phyloP scores from a whole-genome alignment of 176 grass and related monocot species.

The Triticum dicoccoides region DNA sequence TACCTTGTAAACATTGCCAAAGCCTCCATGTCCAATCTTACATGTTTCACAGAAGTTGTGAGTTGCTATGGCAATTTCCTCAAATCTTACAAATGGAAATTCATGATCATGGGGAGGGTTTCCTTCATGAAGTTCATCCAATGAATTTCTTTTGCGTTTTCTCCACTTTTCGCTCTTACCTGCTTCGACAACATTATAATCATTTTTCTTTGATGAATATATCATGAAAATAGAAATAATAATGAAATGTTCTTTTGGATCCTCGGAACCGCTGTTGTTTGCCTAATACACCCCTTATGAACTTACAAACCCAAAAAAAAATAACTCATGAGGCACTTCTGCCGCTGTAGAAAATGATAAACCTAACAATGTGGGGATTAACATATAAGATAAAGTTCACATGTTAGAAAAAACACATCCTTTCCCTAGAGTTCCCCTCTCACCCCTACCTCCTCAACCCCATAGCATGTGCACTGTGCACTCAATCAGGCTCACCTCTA shows the following conservation, averaged over 20 bases:
- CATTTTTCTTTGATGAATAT: not conserved
- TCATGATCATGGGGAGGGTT: not conserved
- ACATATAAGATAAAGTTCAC: no score
- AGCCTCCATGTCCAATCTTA: not conserved
- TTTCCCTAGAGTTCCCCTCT: no score
- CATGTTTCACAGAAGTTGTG: not conserved
- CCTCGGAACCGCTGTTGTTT: not conserved
- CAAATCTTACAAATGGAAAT: not conserved
- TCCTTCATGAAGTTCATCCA: not conserved
- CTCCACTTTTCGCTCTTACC: not conserved
- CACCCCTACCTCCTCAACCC: no score
- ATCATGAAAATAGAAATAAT: not conserved
- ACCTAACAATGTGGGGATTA: no score
- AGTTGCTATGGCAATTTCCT: not conserved
- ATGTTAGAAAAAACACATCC: no score
- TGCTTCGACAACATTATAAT: not conserved
- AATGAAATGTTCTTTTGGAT: not conserved
- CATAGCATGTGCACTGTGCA: no score
- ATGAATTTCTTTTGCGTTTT: not conserved
- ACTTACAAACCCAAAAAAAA: no score
- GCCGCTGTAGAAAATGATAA: no score
- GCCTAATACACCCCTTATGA: not conserved
- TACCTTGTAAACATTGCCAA: not conserved
- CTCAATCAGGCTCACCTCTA: no score
- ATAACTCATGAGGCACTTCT: no score